These are phyloP conservation scores for Triadica sebifera DNA, from an alignment of 345 rosid species.

Conservation along the genomic window DNA sequence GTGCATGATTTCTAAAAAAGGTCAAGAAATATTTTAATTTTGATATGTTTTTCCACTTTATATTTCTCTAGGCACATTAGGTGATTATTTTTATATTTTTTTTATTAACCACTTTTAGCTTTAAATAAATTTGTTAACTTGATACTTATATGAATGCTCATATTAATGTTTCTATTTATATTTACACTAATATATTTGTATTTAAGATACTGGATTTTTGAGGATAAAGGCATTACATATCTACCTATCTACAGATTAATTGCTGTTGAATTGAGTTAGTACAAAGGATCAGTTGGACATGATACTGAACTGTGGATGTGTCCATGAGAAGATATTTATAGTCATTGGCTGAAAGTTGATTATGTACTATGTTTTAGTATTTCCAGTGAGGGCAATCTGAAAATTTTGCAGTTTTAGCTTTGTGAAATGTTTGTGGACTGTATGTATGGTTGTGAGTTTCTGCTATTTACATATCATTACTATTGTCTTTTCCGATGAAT, in stretches of 20 bases:
- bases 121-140: background rate
- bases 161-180: background rate
- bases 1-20: slow-evolving; percentile 93
- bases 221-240: too few species aligned
- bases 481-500: background rate
- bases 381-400: too few species aligned
- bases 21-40: slow-evolving; percentile 34
- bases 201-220: background rate
- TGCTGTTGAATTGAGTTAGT: too few species aligned
- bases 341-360: too few species aligned
- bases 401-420: background rate
- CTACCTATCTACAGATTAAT: too few species aligned
- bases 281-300: too few species aligned
- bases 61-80: background rate
- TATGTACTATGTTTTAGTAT: too few species aligned
- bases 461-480: background rate
- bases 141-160: background rate
- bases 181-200: background rate
- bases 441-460: background rate
- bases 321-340: too few species aligned
- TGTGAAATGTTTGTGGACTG: too few species aligned
- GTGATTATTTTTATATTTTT: background rate
- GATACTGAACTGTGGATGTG: too few species aligned
- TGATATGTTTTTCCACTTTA: background rate
- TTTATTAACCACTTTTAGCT: background rate